phyloP scores from a whole-genome alignment of 192 early-diverging fungal species.

The Backusella luteola region DNA sequence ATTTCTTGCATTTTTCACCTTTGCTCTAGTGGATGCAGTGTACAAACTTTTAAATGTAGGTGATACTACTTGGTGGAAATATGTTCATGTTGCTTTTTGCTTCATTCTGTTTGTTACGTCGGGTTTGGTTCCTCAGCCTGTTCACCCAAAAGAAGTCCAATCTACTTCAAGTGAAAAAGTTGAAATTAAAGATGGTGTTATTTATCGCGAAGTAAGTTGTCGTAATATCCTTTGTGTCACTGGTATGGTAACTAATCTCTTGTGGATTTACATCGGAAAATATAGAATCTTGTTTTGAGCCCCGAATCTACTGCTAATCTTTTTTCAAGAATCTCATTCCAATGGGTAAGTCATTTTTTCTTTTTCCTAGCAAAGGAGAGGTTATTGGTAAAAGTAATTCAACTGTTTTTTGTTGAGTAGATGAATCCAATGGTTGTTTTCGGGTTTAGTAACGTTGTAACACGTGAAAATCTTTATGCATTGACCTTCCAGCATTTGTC shows the following conservation, averaged over 20 bases:
- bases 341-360: slow-evolving; percentile 13
- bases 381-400: not conserved
- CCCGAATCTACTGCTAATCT: slow-evolving; percentile 20
- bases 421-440: slow-evolving; percentile 12
- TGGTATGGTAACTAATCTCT: not conserved
- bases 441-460: slow-evolving; percentile 1
- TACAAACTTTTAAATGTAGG: not conserved
- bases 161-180: not conserved
- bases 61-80: not conserved
- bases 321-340: slow-evolving; percentile 19
- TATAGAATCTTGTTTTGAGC: slow-evolving; percentile 9
- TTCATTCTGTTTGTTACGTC: not conserved
- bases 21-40: not conserved
- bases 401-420: not conserved
- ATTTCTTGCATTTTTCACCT: not conserved
- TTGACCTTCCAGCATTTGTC: slow-evolving; percentile 10
- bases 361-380: not conserved
- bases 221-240: not conserved
- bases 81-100: not conserved
- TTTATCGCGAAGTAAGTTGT: slow-evolving; percentile 21
- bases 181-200: not conserved
- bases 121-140: not conserved
- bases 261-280: not conserved
- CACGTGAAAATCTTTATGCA: slow-evolving; percentile 16
- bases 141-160: slow-evolving; percentile 12